phyloP scores from a whole-genome alignment of 305 asterid genomes.

The Solanum hybrid region DNA sequence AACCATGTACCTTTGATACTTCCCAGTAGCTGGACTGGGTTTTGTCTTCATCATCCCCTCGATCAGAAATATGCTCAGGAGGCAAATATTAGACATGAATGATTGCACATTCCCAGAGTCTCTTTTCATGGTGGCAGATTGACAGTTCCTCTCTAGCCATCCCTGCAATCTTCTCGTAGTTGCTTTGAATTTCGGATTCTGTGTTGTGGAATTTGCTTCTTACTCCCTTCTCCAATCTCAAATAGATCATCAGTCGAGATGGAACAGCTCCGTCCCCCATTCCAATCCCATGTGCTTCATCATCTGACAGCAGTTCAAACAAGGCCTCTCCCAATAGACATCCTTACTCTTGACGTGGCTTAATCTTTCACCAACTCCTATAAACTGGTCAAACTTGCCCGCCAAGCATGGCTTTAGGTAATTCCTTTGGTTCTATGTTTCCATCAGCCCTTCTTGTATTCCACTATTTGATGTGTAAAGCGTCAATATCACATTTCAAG shows the following conservation, averaged over 20 bases:
- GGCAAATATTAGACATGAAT: neutral
- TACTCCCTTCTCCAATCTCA: neutral
- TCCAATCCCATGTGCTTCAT: neutral
- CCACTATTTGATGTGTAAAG: neutral
- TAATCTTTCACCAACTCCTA: neutral
- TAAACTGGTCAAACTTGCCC: neutral
- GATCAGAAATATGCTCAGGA: neutral
- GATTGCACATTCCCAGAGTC: neutral
- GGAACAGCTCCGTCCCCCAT: neutral
- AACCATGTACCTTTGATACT: neutral
- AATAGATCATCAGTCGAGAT: neutral
- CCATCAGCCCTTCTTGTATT: neutral
- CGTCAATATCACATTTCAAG: neutral
- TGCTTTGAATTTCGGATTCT: neutral
- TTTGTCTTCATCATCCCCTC: neutral
- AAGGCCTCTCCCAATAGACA: neutral
- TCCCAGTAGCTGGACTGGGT: neutral
- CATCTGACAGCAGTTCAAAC: neutral
- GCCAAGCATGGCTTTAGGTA: neutral
- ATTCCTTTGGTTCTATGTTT: neutral
- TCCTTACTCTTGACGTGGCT: neutral
- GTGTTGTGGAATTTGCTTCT: neutral
- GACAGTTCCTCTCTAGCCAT: neutral
- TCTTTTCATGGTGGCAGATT: neutral
- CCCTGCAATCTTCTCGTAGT: neutral